Percentiles rank a stretch among this genome's conserved stretches.
phyloP scores from a whole-genome alignment of 306 rosid species.

The Dicorynia guianensis region DNA sequence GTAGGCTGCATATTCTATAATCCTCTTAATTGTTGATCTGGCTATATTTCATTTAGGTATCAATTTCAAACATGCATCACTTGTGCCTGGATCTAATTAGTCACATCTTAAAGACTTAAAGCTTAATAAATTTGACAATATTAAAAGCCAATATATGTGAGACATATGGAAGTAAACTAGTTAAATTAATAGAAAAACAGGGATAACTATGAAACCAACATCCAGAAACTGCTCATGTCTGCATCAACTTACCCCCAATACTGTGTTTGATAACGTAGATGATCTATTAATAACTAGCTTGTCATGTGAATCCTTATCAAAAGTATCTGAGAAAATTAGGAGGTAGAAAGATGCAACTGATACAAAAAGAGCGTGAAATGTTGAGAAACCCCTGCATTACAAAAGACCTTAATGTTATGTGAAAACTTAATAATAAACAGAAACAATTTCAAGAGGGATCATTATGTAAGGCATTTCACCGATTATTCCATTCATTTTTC shows the following conservation, averaged over 20 bases:
- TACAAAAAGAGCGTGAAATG: slow-evolving; percentile 82
- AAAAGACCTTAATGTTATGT: slow-evolving; percentile 22
- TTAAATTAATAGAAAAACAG: background rate
- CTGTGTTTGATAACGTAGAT: slow-evolving; percentile 74
- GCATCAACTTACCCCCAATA: slow-evolving; percentile 71
- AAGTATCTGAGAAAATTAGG: slow-evolving; percentile 66
- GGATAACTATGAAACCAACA: slow-evolving; percentile 1
- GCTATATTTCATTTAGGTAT: no score
- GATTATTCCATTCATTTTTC: slow-evolving; percentile 88
- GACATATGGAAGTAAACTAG: slow-evolving; percentile 1
- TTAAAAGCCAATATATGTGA: slow-evolving; percentile 7
- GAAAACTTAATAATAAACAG: slow-evolving; percentile 34
- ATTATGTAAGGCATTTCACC: slow-evolving; percentile 62
- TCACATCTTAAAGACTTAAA: slow-evolving; percentile 22
- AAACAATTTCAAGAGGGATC: slow-evolving; percentile 29
- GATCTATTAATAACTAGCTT: slow-evolving; percentile 63
- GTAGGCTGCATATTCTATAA: no score
- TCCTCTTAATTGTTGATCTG: no score
- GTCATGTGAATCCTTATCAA: slow-evolving; percentile 53
- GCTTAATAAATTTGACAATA: background rate
- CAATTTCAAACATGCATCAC: background rate
- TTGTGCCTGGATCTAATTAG: background rate
- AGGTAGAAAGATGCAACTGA: slow-evolving; percentile 74
- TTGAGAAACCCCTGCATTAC: slow-evolving; percentile 85
- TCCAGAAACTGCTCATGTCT: slow-evolving; percentile 29